These are phyloP conservation scores for Heliocybe sulcata DNA, from an alignment of 1,284 basidiomycete genomes.

Conservation along the genomic window DNA sequence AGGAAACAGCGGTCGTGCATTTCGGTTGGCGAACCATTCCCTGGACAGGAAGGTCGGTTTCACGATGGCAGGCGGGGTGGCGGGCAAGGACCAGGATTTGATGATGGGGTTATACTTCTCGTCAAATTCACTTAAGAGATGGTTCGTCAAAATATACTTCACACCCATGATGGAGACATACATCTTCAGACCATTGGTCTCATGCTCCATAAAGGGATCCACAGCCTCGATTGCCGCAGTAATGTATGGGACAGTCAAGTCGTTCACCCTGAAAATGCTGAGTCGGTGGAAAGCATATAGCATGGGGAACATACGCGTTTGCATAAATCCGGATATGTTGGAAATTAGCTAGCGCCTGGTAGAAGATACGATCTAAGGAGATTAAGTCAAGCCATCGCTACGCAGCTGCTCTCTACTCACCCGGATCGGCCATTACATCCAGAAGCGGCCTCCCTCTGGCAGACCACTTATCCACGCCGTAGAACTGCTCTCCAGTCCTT, in stretches of 20 bases:
- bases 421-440: conserved; percentile 82
- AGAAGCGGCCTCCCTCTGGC: conserved; percentile 63
- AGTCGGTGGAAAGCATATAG: not conserved
- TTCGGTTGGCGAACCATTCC: conserved; percentile 38
- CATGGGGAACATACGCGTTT: conserved; percentile 54
- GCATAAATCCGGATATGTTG: conserved; percentile 74
- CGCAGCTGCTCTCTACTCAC: conserved; percentile 32
- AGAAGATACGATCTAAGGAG: conserved; percentile 66
- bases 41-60: conserved; percentile 31
- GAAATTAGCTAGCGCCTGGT: conserved; percentile 69
- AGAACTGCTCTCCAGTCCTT: conserved; percentile 77
- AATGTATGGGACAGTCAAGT: conserved; percentile 77
- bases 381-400: not conserved
- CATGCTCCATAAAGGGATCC: conserved; percentile 62
- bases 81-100: conserved; percentile 36
- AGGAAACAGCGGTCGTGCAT: conserved; percentile 42
- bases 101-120: conserved; percentile 51
- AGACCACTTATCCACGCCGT: conserved; percentile 69
- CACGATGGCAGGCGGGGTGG: conserved; percentile 28
- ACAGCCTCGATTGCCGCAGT: conserved; percentile 66
- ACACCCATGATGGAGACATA: conserved; percentile 27
- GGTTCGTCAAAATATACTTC: not conserved
- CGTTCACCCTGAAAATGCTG: conserved; percentile 46
- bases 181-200: conserved; percentile 56
- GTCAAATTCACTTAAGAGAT: conserved; percentile 39